Evolutionary conservation across 78 protist species (phyloP).

Genomic region (Dictyostelium intermedium): DNA sequence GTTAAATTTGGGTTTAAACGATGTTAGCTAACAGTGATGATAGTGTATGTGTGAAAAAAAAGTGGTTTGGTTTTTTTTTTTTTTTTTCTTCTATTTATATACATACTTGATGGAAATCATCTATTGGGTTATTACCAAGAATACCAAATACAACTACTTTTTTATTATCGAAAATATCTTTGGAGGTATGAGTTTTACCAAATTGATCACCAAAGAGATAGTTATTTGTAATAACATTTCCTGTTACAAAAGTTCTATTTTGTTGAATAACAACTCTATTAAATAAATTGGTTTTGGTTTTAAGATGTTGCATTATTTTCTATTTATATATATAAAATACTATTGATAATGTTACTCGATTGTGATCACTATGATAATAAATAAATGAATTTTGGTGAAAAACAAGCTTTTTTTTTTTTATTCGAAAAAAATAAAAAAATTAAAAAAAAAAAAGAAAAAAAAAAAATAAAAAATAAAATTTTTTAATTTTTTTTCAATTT

Average conservation of each 20-base stretch:
- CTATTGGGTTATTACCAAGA: conserved; percentile 14
- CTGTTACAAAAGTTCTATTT: background rate
- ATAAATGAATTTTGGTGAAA: background rate
- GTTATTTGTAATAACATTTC: conserved; percentile 1
- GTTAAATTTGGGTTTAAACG: too few species aligned
- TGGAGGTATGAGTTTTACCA: background rate
- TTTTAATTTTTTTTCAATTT: too few species aligned
- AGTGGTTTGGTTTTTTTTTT: background rate
- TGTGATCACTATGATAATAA: too few species aligned
- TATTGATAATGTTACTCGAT: too few species aligned
- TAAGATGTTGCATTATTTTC: background rate
- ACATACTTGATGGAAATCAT: conserved; percentile 46
- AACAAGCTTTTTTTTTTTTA: too few species aligned
- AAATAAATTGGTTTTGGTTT: background rate
- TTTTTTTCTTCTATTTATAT: background rate
- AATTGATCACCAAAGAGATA: conserved; percentile 32
- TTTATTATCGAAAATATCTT: conserved; percentile 13
- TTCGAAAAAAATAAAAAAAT: background rate
- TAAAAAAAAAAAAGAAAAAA: background rate
- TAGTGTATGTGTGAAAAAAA: background rate
- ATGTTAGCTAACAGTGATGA: too few species aligned
- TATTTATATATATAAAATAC: too few species aligned
- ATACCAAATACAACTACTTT: conserved; percentile 60
- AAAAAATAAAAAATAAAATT: background rate
- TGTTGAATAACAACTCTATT: background rate